Conservation (phyloP, 192 early-diverging fungal species). For the Diversispora eburnea region DNA sequence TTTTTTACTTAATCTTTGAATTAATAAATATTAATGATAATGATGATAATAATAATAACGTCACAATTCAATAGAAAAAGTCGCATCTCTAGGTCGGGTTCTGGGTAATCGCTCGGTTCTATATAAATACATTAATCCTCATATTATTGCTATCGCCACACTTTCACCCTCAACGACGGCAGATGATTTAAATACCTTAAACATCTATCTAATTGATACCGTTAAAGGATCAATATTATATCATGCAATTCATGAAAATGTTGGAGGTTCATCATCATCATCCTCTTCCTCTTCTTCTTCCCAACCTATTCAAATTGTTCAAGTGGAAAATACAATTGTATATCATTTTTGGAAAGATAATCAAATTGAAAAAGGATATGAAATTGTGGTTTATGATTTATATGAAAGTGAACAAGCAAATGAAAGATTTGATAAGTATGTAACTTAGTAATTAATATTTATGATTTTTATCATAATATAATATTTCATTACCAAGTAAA, state of each 20-base stretch:
- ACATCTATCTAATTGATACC: slow-evolving; percentile 80
- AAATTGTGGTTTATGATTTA: slow-evolving; percentile 80
- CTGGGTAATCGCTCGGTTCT: slow-evolving; percentile 91
- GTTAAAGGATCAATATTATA: slow-evolving; percentile 84
- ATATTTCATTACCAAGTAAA: too few species aligned
- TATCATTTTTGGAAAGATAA: slow-evolving; percentile 88
- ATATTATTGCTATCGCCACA: slow-evolving; percentile 76
- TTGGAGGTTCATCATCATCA: slow-evolving; percentile 24
- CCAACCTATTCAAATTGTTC: slow-evolving; percentile 62
- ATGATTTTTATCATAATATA: background rate
- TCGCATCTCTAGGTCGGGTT: slow-evolving; percentile 89
- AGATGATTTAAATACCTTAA: slow-evolving; percentile 36
- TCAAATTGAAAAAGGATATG: slow-evolving; percentile 60
- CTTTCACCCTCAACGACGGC: slow-evolving; percentile 34
- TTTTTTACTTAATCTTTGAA: background rate
- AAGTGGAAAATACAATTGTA: slow-evolving; percentile 86
- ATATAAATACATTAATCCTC: slow-evolving; percentile 99
- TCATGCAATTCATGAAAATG: slow-evolving; percentile 60
- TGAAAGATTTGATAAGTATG: slow-evolving; percentile 63
- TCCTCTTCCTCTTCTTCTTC: background rate
- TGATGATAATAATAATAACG: background rate
- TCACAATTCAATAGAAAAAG: slow-evolving; percentile 41
- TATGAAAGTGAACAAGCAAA: slow-evolving; percentile 79
- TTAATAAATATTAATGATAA: too few species aligned
- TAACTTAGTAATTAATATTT: background rate